Evolutionary conservation across 1,139 yeast species (phyloP).

Genomic region (Debaryomyces udenii): DNA sequence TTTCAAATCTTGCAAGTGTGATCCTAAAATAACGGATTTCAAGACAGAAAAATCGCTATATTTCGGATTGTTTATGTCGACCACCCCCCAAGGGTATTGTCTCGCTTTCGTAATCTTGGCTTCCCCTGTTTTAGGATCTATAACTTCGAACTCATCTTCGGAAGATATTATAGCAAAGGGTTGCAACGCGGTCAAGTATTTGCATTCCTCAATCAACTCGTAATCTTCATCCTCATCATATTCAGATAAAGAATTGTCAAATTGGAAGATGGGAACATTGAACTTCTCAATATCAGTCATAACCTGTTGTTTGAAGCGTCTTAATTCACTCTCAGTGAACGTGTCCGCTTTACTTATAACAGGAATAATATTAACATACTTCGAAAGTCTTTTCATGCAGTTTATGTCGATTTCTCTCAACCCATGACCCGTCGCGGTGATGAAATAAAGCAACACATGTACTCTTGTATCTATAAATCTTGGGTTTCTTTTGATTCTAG

Average conservation of each 20-base stretch:
- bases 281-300: slow-evolving; percentile 74
- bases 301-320: slow-evolving; percentile 55
- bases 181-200: slow-evolving; percentile 68
- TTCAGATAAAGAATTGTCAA: slow-evolving; percentile 50
- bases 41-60: slow-evolving; percentile 83
- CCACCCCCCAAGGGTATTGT: slow-evolving; percentile 92
- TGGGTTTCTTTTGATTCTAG: slow-evolving; percentile 86
- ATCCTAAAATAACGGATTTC: slow-evolving; percentile 80
- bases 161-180: slow-evolving; percentile 93
- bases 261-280: slow-evolving; percentile 82
- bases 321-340: slow-evolving; percentile 74
- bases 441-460: slow-evolving; percentile 70
- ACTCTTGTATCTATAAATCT: slow-evolving; percentile 77
- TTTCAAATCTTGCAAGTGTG: slow-evolving; percentile 92
- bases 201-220: slow-evolving; percentile 82
- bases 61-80: slow-evolving; percentile 80
- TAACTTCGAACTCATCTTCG: slow-evolving; percentile 51
- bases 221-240: slow-evolving; percentile 62
- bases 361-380: slow-evolving; percentile 85
- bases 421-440: slow-evolving; percentile 80
- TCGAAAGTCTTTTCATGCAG: slow-evolving; percentile 75
- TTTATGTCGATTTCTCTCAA: slow-evolving; percentile 74
- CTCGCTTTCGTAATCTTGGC: slow-evolving; percentile 68
- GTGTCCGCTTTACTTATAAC: slow-evolving; percentile 88
- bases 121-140: slow-evolving; percentile 59